Percentiles rank a stretch among this genome's conserved stretches.
Conservation (phyloP, 192 early-diverging fungal species). For the Phycomyces nitens region DNA sequence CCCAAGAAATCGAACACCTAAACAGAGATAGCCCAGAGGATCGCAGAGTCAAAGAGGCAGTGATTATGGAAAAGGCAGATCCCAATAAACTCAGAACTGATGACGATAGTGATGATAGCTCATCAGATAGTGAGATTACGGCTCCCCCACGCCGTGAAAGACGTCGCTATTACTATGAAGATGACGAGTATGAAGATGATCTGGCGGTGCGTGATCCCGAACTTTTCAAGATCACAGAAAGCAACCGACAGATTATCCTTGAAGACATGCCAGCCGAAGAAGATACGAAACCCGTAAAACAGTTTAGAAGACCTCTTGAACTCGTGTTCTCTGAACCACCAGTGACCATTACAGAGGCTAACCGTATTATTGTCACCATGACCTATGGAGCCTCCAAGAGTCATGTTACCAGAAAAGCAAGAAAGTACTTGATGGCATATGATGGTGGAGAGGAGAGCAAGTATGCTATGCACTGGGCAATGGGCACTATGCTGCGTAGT, state of each 20-base stretch:
- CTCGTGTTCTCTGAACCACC: slow-evolving; percentile 16
- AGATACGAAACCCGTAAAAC: slow-evolving; percentile 2
- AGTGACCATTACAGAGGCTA: slow-evolving; percentile 1
- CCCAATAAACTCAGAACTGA: slow-evolving; percentile 25
- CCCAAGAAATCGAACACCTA: slow-evolving; percentile 29
- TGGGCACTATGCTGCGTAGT: slow-evolving; percentile 46
- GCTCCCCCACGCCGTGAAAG: not conserved
- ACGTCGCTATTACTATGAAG: slow-evolving; percentile 13
- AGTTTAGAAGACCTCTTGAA: slow-evolving; percentile 8
- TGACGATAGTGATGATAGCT: slow-evolving; percentile 12
- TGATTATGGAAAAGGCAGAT: slow-evolving; percentile 30
- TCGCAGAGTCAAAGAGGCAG: slow-evolving; percentile 24
- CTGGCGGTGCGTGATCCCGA: slow-evolving; percentile 28
- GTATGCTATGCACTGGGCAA: slow-evolving; percentile 48
- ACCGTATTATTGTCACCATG: slow-evolving; percentile 19
- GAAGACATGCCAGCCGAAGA: slow-evolving; percentile 4
- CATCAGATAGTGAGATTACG: not conserved
- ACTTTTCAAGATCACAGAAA: slow-evolving; percentile 32
- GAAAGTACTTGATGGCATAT: slow-evolving; percentile 45
- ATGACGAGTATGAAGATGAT: slow-evolving; percentile 25
- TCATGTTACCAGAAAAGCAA: slow-evolving; percentile 1
- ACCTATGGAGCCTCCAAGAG: slow-evolving; percentile 14
- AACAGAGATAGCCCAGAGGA: slow-evolving; percentile 32
- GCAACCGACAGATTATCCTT: slow-evolving; percentile 29
- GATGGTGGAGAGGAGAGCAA: slow-evolving; percentile 49